Evolutionary conservation across 225 moss, liverwort and hornwort species (phyloP), one percentile per base, ranked within the genome.

Genomic region (Climacium dendroides): DNA sequence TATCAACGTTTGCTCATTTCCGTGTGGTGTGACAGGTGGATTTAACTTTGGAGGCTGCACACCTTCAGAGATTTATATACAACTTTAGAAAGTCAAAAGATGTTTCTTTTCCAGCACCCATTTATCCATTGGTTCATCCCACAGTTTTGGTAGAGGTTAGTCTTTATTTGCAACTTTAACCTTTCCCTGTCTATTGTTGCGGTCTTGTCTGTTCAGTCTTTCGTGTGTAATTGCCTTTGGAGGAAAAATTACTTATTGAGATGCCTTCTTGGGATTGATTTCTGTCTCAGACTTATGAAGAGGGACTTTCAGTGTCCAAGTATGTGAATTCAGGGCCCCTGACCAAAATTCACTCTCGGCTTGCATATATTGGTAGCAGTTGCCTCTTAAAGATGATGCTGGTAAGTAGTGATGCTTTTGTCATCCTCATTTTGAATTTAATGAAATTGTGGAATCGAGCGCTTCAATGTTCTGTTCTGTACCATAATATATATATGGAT

Each of bases 51-150:
- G 98, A 98, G 89, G 98, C 98, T 86, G 95, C 96, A 34, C 98
- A 98, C 91, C 93, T 98, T 67, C 89, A 96, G 85, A 96, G 98
- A 90, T 98, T 98, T 86, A 96, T 92, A 45, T 98, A 98, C 90
- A 98, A 96, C 89, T 98, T 98, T 81, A 95, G 98, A 63, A 96
- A 89, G 83, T 96, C 93, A 47, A 92, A 94, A 63, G 94, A 95
- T 88, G 94, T 98, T 53, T 89, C 93, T 35, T 98, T 98, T 87
- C 98, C 98, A 59, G 5, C 83, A 72, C 98, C 98, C 79, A 96
- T 98, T 57, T 98, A 98, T 89, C 98, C 98, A 73, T 92, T 92
- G 85, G 98, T 98, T 89, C 98, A 96, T 92, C 98, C 98, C 35
- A 90, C 94, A 87, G 98, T 98, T 85, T 90, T 98, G 87, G 98